Evolutionary conservation across 2,329 filamentous ascomycete species (phyloP), one percentile per base, ranked within the genome.

Genomic region (Camillea tinctor): DNA sequence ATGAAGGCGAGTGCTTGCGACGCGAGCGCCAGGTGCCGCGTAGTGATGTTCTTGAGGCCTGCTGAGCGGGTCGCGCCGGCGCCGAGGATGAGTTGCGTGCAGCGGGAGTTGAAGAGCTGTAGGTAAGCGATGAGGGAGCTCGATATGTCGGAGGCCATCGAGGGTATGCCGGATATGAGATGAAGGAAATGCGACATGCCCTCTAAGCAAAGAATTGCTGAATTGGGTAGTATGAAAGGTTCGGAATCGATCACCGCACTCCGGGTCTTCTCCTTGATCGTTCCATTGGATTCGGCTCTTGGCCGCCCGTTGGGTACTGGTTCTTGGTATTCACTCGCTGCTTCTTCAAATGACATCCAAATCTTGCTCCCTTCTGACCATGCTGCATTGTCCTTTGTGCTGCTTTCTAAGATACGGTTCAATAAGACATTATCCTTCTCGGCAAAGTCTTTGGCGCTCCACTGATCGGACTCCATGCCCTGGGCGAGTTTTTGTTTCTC

Each of bases 81-180:
- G 1, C 95, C 95, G 6, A 99, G 87, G 65, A 99, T 97, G 60
- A 99, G 84, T 73, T 99, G 95, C n/a, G 91, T 96, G 60, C 93
- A 93, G 20, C 95, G 89, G 2, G 93, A 97, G 75, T 99, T 97
- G 82, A 98, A 99, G 3, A 96, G 83, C 66, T 95, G 91, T 15
- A 98, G 82, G 71, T 96, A 96, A 21, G 95, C 89, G 50, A 97
- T 81, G 11, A 99, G 84, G 0, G 88, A 89, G 2, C 85, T 80
- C 0, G 92, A 90, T 56, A 97, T 88, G 60, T 97, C 93, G 1
- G 88, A 82, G 1, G 92, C 91, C 86, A 97, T 93, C 62, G 90
- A 94, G 1, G 95, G 94, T 59, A 98, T 94, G 30, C 88, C 89
- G 4, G 91, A 84, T 59, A 94, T 88, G 3, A 99, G 84, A 63